Conservation (phyloP, 495 filamentous ascomycete species). For the Gamarada debralockiae region DNA sequence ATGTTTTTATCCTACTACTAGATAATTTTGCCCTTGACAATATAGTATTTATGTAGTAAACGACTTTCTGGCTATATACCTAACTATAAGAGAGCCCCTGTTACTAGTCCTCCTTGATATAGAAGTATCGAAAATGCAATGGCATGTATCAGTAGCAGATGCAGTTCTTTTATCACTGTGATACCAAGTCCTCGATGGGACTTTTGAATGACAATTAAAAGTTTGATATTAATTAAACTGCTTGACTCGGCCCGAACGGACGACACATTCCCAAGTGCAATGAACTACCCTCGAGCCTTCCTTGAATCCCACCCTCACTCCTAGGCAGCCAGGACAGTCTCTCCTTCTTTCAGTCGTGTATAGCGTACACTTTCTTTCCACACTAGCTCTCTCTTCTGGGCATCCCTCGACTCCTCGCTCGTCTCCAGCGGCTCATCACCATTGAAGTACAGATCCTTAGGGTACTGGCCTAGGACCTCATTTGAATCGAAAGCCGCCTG, state of each 20-base stretch:
- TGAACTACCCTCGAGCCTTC: background rate
- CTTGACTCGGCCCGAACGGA: background rate
- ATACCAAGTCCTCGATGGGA: background rate
- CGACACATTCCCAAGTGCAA: background rate
- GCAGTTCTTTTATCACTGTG: background rate
- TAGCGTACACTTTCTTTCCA: background rate
- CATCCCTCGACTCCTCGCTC: background rate
- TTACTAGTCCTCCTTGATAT: background rate
- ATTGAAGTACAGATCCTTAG: background rate
- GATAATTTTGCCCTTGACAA: background rate
- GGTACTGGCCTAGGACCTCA: background rate
- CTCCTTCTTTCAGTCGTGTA: background rate
- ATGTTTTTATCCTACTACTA: background rate
- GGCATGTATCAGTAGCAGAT: too few relatives aligned
- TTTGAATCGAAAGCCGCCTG: background rate
- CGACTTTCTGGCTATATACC: background rate
- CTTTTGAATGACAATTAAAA: background rate
- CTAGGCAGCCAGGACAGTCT: background rate
- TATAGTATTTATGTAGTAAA: background rate
- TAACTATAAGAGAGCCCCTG: background rate
- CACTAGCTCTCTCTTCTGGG: background rate
- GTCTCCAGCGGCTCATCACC: background rate
- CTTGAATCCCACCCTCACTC: background rate
- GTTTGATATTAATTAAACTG: background rate
- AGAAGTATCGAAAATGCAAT: background rate